These are phyloP conservation scores for Astragalus membranaceus DNA, from an alignment of 306 rosid species.

Conservation along the genomic window DNA sequence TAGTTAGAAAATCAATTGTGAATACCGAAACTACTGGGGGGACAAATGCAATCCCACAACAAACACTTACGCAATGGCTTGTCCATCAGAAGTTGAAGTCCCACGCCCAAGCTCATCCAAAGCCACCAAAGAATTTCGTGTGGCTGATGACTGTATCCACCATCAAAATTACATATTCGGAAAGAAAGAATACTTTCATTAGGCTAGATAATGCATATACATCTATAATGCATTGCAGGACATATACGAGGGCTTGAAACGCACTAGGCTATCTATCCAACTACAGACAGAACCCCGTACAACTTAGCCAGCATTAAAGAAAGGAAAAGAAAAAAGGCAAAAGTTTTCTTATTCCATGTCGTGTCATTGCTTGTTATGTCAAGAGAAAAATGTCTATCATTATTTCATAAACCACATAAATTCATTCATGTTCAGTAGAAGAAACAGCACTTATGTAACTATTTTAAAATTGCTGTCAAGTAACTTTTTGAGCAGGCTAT, in stretches of 20 bases:
- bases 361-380: neutral
- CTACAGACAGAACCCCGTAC: neutral
- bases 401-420: neutral
- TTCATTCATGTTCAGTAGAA: neutral
- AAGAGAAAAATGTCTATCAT: neutral
- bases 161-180: conserved; percentile 17
- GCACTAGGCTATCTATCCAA: neutral
- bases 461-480: neutral
- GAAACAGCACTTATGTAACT: neutral
- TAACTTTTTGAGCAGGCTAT: neutral
- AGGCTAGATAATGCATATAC: conserved; percentile 5
- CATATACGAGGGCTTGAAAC: neutral
- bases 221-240: neutral
- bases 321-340: neutral
- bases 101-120: conserved; percentile 99
- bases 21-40: neutral
- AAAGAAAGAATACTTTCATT: neutral
- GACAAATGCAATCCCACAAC: conserved; percentile 7
- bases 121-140: conserved; percentile 69
- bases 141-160: conserved; percentile 68
- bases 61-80: conserved; percentile 88
- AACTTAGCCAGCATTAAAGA: neutral
- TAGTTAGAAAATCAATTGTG: neutral
- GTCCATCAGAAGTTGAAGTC: conserved; percentile 97
- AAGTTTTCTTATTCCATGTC: neutral